Base-by-base conservation (phyloP, 208 protist species). In the Balamuthia mandrillaris region DNA sequence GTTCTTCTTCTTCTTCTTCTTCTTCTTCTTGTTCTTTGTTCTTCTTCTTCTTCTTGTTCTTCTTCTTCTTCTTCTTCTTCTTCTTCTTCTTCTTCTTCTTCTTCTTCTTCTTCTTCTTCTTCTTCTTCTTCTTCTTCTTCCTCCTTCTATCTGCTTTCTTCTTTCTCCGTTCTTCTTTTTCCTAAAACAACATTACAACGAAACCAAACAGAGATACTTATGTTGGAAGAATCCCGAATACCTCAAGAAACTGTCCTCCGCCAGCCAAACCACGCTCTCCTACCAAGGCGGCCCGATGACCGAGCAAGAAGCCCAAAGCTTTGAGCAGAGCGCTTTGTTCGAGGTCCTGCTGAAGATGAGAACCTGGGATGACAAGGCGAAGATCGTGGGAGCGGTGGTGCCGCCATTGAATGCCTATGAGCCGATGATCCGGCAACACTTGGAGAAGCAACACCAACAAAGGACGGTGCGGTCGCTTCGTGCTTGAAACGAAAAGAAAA, bases 301-400 rank as follows among this genome's bases (percentile, higher is more conserved):
- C 37, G 75, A 82, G 16, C 24, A 6, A 9, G 75, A 82, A 29
- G 75, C 75, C 6, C 29, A 21, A 21, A 54, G 35, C 9, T 82
- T 82, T 29, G 75, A 82, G 52, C 41, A 65, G 29, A 82, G 37
- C 16, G 29, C 29, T 3, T 12, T 82, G 29, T 82, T 82, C 27
- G 75, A 82, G 10, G 41, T 54, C 18, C 60, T 65, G 0, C 75
- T 82, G 51, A 82, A 82, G 52, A 14, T 82, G 45, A 16, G 75
- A 33, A 82, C 24, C 33, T 82, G 75, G 75, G 75, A 82, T 35
- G 75, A 82, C 52, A 82, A 82, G 75, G 75, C 52, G 33, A 82
- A 82, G 75, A 42, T 82, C 39, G 75, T 82, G 35, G 75, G 75
- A 3, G 29, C 41, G 35, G 6, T 47, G 29, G 75, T 82, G 47